These are phyloP conservation scores for Alternaria sp. DNA, from an alignment of 2,329 filamentous ascomycete species.

Conservation along the genomic window DNA sequence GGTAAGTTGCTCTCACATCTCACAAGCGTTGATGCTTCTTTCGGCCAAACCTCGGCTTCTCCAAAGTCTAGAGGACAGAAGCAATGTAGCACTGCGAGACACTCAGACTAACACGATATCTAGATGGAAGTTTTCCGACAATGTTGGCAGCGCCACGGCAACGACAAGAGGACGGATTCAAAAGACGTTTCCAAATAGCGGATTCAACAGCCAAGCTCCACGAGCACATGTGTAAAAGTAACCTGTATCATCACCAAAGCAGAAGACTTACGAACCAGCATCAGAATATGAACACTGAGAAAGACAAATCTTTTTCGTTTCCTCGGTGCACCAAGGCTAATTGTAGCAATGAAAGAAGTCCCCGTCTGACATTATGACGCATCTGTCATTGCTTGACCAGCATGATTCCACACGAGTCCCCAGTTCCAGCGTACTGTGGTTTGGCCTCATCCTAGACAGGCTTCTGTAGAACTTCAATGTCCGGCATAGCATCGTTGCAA, in stretches of 20 bases:
- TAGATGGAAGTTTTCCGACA: conserved; percentile 89
- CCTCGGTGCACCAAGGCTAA: too few species aligned
- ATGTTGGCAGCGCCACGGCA: conserved; percentile 91
- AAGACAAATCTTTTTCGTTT: too few species aligned
- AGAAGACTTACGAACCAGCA: too few species aligned
- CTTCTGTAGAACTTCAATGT: too few species aligned
- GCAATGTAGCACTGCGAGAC: too few species aligned
- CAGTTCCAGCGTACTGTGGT: accelerated
- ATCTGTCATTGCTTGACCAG: not conserved
- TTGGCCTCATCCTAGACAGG: not conserved
- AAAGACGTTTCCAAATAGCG: conserved; percentile 65
- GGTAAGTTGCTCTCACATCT: too few species aligned
- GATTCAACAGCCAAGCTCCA: not conserved
- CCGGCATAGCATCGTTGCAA: too few species aligned
- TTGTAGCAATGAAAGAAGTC: not conserved
- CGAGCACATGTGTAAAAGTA: not conserved
- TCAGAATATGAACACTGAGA: too few species aligned
- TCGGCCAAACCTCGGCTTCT: too few species aligned
- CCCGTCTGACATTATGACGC: not conserved
- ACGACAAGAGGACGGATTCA: conserved; percentile 79
- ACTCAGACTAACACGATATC: not conserved
- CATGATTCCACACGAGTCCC: not conserved
- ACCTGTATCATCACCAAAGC: not conserved
- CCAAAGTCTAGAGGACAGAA: too few species aligned
- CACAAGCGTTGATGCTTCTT: too few species aligned